phyloP scores from a whole-genome alignment of 495 filamentous ascomycete genomes.

The Chaetomium fimeti region DNA sequence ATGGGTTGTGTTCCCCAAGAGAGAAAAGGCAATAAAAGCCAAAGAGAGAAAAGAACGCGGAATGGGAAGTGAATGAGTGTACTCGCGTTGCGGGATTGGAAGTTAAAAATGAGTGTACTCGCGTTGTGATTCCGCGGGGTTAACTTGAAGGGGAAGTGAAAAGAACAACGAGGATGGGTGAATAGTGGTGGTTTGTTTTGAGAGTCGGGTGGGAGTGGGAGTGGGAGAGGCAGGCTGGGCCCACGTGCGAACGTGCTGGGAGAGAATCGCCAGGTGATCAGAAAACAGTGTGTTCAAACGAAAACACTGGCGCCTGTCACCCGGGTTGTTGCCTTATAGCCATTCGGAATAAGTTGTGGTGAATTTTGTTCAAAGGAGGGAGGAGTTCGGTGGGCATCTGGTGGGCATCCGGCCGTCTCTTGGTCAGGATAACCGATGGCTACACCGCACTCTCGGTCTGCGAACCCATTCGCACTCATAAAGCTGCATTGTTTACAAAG shows the following conservation, averaged over 20 bases:
- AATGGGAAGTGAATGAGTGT: not conserved
- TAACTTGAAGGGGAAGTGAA: not conserved
- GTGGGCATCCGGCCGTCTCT: too few relatives aligned
- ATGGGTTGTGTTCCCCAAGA: not conserved
- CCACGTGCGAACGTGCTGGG: not conserved
- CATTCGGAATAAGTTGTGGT: not conserved
- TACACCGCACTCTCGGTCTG: constrained; percentile 15
- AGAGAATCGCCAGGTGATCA: not conserved
- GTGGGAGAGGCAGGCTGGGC: not conserved
- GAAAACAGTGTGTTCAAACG: not conserved
- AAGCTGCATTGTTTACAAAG: not conserved
- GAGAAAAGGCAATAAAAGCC: not conserved
- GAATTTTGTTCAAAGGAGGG: not conserved
- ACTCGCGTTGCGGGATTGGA: constrained; percentile 3
- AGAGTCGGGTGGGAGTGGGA: not conserved
- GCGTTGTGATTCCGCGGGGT: constrained; percentile 1
- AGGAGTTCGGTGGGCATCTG: not conserved
- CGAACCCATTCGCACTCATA: not conserved
- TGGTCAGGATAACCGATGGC: not conserved
- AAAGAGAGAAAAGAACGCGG: not conserved
- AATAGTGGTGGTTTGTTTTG: not conserved
- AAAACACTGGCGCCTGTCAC: too few relatives aligned
- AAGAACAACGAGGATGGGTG: not conserved
- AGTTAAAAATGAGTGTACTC: not conserved
- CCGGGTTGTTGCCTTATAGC: not conserved